A percentile compares a stretch with the other conserved stretches of the same genome.
phyloP scores from a whole-genome alignment of 164 flowering plant species.

The Houttuynia cordata region DNA sequence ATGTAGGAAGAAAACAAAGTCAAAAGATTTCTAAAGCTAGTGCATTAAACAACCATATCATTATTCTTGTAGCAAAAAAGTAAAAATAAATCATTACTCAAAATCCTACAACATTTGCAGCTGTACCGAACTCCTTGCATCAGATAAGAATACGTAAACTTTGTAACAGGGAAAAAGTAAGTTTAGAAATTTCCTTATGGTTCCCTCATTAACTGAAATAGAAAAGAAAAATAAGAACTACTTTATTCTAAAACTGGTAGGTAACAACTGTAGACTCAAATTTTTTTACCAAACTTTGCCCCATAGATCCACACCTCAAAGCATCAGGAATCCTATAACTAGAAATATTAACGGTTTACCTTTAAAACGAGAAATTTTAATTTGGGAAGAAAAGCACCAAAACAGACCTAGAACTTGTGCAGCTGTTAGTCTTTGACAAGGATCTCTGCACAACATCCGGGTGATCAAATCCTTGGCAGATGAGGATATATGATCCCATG shows the following conservation, averaged over 20 bases:
- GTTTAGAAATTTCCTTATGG: no score
- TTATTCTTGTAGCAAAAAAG: no score
- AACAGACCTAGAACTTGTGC: constrained; percentile 64
- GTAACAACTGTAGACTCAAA: background rate
- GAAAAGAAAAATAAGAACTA: background rate
- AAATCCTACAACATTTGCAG: no score
- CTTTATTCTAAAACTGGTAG: background rate
- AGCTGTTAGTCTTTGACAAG: constrained; percentile 53
- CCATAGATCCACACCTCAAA: no score
- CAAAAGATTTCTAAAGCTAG: background rate
- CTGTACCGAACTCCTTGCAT: no score
- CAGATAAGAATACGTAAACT: background rate
- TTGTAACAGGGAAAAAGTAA: background rate
- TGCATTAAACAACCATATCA: background rate
- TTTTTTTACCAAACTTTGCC: no score
- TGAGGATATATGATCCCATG: constrained; percentile 50
- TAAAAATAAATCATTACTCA: no score
- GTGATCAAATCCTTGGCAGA: constrained; percentile 59
- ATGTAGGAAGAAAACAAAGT: background rate
- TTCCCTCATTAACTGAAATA: background rate
- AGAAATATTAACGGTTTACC: background rate
- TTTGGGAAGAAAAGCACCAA: background rate
- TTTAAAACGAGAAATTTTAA: background rate
- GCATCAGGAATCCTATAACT: background rate
- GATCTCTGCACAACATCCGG: constrained; percentile 65